phyloP scores from a whole-genome alignment of 257 asterid species.

The Linderniella brevidens region DNA sequence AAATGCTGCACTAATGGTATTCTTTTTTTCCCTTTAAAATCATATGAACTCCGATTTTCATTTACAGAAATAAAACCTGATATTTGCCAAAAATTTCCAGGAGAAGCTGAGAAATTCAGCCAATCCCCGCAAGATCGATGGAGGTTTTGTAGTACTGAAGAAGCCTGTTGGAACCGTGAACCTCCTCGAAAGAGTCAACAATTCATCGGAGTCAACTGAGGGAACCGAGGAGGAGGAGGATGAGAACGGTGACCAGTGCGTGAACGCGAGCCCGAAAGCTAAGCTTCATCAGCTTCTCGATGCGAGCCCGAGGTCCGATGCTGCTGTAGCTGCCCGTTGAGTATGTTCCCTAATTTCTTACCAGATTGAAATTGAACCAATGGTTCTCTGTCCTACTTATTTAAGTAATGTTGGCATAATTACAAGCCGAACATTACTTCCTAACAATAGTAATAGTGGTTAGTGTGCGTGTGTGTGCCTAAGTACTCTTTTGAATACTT shows the following conservation, averaged over 20 bases:
- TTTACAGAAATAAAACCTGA: not conserved
- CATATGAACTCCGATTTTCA: not conserved
- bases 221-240: constrained; percentile 16
- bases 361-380: not conserved
- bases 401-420: constrained; percentile 45
- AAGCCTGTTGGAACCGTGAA: constrained; percentile 49
- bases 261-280: constrained; percentile 33
- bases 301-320: constrained; percentile 50
- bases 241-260: constrained; percentile 33
- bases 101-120: constrained; percentile 34
- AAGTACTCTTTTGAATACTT: too few relatives aligned
- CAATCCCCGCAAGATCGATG: constrained; percentile 19
- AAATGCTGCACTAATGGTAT: constrained; percentile 54
- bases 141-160: constrained; percentile 16
- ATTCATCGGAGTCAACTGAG: constrained; percentile 15
- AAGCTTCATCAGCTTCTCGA: constrained; percentile 82
- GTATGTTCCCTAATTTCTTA: not conserved
- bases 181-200: constrained; percentile 75
- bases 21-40: not conserved
- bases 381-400: not conserved
- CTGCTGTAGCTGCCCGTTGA: constrained; percentile 89
- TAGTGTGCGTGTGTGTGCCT: not conserved
- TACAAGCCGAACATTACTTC: constrained; percentile 39
- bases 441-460: constrained; percentile 35
- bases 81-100: constrained; percentile 18